Percentiles rank a stretch among this genome's conserved stretches.
Conservation (phyloP, 1,284 basidiomycete species). For the Puccinia polysora region DNA sequence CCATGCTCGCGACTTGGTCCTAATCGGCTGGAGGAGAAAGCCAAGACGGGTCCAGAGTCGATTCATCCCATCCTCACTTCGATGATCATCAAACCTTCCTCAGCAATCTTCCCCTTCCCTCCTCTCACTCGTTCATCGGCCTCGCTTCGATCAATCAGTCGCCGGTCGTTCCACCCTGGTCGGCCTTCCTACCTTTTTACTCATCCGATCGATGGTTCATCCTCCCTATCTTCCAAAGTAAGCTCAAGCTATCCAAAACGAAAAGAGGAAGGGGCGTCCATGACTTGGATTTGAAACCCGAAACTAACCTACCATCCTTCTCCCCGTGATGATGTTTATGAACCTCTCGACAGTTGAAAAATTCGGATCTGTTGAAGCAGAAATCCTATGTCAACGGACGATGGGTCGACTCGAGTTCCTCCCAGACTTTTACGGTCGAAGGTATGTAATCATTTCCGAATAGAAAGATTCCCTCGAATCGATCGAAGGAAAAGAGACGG, state of each 20-base stretch:
- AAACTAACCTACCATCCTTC: no score
- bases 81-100: no score
- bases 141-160: background rate
- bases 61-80: no score
- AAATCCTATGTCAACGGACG: slow-evolving; percentile 74
- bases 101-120: no score
- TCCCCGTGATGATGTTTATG: background rate
- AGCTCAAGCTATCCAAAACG: background rate
- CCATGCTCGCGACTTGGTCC: no score
- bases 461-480: background rate
- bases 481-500: background rate
- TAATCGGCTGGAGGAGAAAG: no score
- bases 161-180: background rate
- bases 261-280: background rate
- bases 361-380: slow-evolving; percentile 67
- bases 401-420: slow-evolving; percentile 71
- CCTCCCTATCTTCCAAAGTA: slow-evolving; percentile 5
- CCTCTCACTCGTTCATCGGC: background rate
- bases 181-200: background rate
- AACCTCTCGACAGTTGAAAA: slow-evolving; percentile 58
- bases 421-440: slow-evolving; percentile 66
- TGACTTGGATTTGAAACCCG: no score
- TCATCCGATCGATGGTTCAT: background rate
- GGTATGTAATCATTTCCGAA: slow-evolving; percentile 54
- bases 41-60: no score